Conservation (phyloP, 169 alveolate species). For the Eimeria sp. region DNA sequence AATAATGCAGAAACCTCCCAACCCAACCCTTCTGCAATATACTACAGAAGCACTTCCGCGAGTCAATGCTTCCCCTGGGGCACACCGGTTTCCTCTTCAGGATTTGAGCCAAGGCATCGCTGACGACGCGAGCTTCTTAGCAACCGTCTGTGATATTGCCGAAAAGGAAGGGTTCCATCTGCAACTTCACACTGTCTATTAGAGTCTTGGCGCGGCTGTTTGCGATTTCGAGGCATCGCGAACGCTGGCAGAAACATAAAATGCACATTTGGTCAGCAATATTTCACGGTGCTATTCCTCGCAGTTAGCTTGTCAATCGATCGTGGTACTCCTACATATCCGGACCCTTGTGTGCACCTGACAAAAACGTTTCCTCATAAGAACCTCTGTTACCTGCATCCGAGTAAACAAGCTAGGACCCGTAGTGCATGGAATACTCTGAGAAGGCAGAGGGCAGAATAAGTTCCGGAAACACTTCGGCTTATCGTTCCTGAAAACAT, state of each 20-base stretch:
- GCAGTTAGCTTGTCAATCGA: neutral
- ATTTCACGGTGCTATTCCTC: neutral
- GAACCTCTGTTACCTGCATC: neutral
- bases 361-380: neutral
- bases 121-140: slow-evolving; percentile 61
- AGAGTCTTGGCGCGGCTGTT: neutral
- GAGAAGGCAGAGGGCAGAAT: neutral
- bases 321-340: neutral
- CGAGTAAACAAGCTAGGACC: neutral
- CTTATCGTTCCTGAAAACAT: neutral
- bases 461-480: neutral
- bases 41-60: neutral
- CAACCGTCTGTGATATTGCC: slow-evolving; percentile 55
- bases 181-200: neutral
- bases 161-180: slow-evolving; percentile 40
- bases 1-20: neutral
- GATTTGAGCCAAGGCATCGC: slow-evolving; percentile 70
- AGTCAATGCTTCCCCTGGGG: neutral
- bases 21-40: neutral
- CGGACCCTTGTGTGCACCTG: neutral
- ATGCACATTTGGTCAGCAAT: neutral
- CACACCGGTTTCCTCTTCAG: slow-evolving; percentile 10
- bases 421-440: neutral
- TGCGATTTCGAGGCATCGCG: neutral
- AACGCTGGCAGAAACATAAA: neutral